phyloP scores from a whole-genome alignment of 371 early-diverging fungal species.

The Mucor irregularis region DNA sequence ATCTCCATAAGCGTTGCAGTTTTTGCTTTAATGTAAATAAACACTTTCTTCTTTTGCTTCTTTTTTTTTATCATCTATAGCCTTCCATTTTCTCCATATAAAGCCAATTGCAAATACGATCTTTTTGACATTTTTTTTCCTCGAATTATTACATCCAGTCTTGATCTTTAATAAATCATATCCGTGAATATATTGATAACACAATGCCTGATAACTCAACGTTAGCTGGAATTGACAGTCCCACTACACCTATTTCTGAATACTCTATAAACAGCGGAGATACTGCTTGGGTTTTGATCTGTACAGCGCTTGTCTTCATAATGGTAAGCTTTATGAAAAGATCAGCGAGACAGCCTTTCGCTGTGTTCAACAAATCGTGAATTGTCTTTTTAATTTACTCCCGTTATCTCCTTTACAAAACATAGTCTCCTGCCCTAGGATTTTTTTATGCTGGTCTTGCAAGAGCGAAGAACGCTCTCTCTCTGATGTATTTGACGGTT shows the following conservation, averaged over 20 bases:
- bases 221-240: background rate
- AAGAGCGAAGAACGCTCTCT: constrained; percentile 76
- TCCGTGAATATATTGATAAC: no score
- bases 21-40: no score
- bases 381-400: background rate
- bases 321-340: no score
- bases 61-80: background rate
- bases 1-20: background rate
- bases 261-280: constrained; percentile 58
- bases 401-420: background rate
- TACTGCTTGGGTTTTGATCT: constrained; percentile 73
- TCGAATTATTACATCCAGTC: background rate
- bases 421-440: constrained; percentile 71
- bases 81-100: no score
- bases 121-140: background rate
- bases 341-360: background rate
- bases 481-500: constrained; percentile 78
- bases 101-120: background rate
- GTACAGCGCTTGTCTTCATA: constrained; percentile 42
- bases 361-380: background rate
- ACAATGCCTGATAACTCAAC: constrained; percentile 11
- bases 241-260: background rate
- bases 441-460: constrained; percentile 88
- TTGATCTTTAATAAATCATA: background rate
- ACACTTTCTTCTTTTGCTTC: background rate